A percentile compares a stretch with the other conserved stretches of the same genome.
Evolutionary conservation across 1,139 yeast species (phyloP).

Genomic region (Yamadazyma atmosphaerica): DNA sequence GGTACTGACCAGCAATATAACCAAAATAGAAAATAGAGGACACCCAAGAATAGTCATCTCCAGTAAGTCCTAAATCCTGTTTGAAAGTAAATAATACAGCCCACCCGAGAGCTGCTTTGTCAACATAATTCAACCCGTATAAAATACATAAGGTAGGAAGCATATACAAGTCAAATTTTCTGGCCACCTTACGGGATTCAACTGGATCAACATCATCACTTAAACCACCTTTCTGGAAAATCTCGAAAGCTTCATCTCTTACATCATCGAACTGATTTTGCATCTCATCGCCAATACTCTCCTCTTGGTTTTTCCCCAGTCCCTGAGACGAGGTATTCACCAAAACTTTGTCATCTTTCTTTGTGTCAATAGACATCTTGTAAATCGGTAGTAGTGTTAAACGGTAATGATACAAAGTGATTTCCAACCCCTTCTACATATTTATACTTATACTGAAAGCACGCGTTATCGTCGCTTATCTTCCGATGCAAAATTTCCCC

Average conservation of each 20-base stretch:
- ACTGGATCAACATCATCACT: slow-evolving; percentile 16
- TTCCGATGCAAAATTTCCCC: too few species aligned
- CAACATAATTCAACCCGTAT: slow-evolving; percentile 24
- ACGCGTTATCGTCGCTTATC: too few species aligned
- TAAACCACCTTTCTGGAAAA: slow-evolving; percentile 15
- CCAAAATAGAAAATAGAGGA: slow-evolving; percentile 62
- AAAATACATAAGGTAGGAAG: slow-evolving; percentile 18
- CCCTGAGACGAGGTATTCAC: neutral
- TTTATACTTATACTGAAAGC: neutral
- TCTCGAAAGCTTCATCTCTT: slow-evolving; percentile 13
- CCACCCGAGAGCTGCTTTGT: slow-evolving; percentile 47
- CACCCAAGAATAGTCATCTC: slow-evolving; percentile 41
- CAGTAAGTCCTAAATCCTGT: slow-evolving; percentile 22
- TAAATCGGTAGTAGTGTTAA: too few species aligned
- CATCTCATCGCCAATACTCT: neutral
- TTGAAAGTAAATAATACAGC: slow-evolving; percentile 24
- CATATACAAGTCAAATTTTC: slow-evolving; percentile 18
- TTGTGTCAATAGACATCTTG: neutral
- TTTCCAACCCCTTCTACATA: neutral
- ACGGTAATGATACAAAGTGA: too few species aligned
- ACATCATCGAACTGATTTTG: slow-evolving; percentile 2
- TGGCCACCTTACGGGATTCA: slow-evolving; percentile 16
- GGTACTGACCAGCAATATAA: slow-evolving; percentile 51
- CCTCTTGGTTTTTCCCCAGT: slow-evolving; percentile 1
- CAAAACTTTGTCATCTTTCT: neutral